Evolutionary conservation across 352 stramenopile genomes (phyloP), one percentile per base, ranked within the genome.

Genomic region (Globisporangium recalcitrans): DNA sequence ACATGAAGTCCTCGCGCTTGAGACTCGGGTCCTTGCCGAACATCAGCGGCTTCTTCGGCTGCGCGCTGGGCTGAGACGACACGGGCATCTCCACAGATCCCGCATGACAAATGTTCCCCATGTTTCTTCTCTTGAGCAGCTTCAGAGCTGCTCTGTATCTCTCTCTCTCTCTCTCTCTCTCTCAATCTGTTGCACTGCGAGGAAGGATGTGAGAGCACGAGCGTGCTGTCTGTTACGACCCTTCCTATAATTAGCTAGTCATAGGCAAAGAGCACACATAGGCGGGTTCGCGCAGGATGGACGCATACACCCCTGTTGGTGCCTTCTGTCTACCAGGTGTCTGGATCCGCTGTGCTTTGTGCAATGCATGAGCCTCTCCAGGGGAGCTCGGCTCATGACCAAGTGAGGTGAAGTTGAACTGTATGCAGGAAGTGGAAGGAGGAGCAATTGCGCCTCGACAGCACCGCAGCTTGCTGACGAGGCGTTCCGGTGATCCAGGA

Each of bases 1-100:
- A 86, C 68, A 90, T 78, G 26, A 74, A 91, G 60, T 93, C 80
- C 52, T 88, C 81, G 38, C 74, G 76, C 44, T 86, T 90, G 62
- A 93, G 70, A 27, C 62, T 76, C 55, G 80, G 76, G 56, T 92
- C 76, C 54, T 75, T 72, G 6, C 81, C 80, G 64, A 90, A 90
- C 27, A 71, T 78, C 32, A 70, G 63, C 40, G 73, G 1, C 64
- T 70, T 64, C 40, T 26, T 56, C 9, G 61, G 13, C 24, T 62
- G 10, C 24, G 47, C 11, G 27, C 14, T 16, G 14, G 47, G 36
- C n/a, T 42, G 16, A 34, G 42, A 29, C 3, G 46, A 14, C 52
- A 42, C 22, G 14, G 47, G 31, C 34, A 53, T 49, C 16, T 26
- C 22, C 38, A 78, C 58, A 1, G 70, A 68, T 3, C 75, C 74